A percentile compares a stretch with the other conserved stretches of the same genome.
Evolutionary conservation across 129 eudicot species (phyloP).

Genomic region (Pseudognaphalium luteoalbum): DNA sequence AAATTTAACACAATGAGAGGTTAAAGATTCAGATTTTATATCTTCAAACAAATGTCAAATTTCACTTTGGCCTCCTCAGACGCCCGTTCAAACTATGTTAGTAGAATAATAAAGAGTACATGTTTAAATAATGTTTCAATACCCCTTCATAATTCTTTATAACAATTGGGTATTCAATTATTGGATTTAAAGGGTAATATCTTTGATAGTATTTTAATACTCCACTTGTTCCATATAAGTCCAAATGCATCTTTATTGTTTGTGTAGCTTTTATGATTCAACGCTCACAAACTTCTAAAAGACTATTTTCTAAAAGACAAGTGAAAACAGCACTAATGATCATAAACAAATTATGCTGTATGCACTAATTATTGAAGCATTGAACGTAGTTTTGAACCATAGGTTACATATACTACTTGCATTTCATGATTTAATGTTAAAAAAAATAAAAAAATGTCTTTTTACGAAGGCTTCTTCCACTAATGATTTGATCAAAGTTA

Average conservation of each 20-base stretch:
- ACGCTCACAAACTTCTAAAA: conserved; percentile 24
- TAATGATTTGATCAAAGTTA: not conserved
- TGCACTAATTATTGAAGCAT: conserved; percentile 20
- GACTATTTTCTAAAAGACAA: conserved; percentile 21
- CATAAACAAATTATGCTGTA: conserved; percentile 1
- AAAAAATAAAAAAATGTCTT: not conserved
- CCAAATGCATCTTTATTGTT: conserved; percentile 32
- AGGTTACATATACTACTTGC: not conserved
- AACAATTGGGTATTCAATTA: conserved; percentile 22
- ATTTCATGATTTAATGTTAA: conserved; percentile 20
- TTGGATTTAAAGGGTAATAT: conserved; percentile 28
- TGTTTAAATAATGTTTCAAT: conserved; percentile 13
- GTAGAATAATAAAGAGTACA: conserved; percentile 27
- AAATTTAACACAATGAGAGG: not conserved
- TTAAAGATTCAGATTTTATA: conserved; percentile 1
- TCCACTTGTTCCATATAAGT: conserved; percentile 37
- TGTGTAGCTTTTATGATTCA: conserved; percentile 27
- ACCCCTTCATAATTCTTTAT: conserved; percentile 19
- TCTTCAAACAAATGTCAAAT: not conserved
- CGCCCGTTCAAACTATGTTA: conserved; percentile 23
- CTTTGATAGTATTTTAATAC: conserved; percentile 27
- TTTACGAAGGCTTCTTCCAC: conserved; percentile 20
- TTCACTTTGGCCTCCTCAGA: conserved; percentile 27
- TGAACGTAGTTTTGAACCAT: conserved; percentile 14
- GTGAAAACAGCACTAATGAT: conserved; percentile 17